Base-by-base conservation (phyloP, 805 yeast genomes). In the Saccharomycodes ludwigii region DNA sequence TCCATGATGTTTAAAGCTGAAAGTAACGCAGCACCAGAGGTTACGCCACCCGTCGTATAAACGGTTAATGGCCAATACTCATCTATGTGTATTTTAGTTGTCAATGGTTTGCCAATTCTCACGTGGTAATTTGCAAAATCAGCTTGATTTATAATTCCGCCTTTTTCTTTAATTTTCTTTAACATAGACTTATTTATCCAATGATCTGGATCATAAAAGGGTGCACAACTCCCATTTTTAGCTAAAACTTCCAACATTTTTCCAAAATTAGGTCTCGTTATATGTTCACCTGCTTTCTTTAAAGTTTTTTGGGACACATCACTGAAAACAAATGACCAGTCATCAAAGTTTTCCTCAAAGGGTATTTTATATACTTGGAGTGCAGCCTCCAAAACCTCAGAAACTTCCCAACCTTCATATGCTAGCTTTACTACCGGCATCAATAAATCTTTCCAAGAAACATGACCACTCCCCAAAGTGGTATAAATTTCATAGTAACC, bases 151-250 rank as follows among this genome's bases (percentile, higher is more conserved):
- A 83, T 45, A 3, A 84, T 61, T 0, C 98, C 98, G 12, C 84
- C 88, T 17, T 65, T 52, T 21, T 56, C 36, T 24, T 63, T 61
- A 4, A 68, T 66, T 2, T 68, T 54, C 5, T 51, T 41, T 2
- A 76, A 75, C 48, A 86, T 57, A 4, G 67, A 55, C 16, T 65
- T 58, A 0, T 76, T 95, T 26, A 88, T 72, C 13, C 75, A 75
- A 1, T 93, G 88, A 0, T 71, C 47, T 0, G 94, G 84, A 44
- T 85, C 94, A 50, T 88, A 88, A 46, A 88, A 88, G 1, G 80
- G 64, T 2, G 72, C 83, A 29, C 67, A 68, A 25, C 80, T 68
- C 1, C 95, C 97, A 48, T 77, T 75, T n/a, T 57, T 47, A 1
- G 94, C 95, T 30, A 88, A 61, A 27, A 61, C 42, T 33, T 67